These are phyloP conservation scores for Gracilariopsis chorda DNA, from an alignment of 23 red algal genomes.

Conservation along the genomic window DNA sequence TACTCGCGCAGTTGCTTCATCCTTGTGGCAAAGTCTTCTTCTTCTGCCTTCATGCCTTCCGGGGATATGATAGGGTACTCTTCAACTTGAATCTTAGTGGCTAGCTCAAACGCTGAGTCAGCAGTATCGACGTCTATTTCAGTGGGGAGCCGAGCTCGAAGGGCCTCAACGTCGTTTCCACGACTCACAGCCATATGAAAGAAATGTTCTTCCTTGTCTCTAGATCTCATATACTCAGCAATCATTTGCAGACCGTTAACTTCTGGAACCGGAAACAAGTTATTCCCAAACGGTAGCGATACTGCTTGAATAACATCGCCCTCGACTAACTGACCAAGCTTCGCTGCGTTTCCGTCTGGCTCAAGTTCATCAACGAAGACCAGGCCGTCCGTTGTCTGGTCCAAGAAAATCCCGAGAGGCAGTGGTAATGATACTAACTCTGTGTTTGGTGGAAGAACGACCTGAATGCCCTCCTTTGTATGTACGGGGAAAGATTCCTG, in stretches of 20 bases:
- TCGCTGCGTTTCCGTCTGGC: slow-evolving; percentile 27
- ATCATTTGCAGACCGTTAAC: slow-evolving; percentile 23
- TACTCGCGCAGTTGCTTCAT: neutral
- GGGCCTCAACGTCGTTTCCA: neutral
- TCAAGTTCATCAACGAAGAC: slow-evolving; percentile 53
- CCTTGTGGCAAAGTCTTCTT: neutral
- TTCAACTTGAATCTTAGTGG: neutral
- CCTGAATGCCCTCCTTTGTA: neutral
- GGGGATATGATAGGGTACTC: neutral
- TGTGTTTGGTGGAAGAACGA: neutral
- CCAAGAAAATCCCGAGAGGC: slow-evolving; percentile 25
- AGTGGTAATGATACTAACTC: slow-evolving; percentile 9
- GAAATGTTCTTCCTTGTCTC: slow-evolving; percentile 8
- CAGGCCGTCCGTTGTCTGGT: neutral
- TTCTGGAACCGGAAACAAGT: slow-evolving; percentile 30
- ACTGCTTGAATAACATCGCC: slow-evolving; percentile 51
- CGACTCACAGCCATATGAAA: slow-evolving; percentile 17
- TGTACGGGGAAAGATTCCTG: neutral
- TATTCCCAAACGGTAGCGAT: slow-evolving; percentile 37
- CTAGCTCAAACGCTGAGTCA: neutral
- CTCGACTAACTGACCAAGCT: neutral
- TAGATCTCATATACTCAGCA: neutral
- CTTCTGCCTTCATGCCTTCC: neutral
- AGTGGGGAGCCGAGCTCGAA: neutral
- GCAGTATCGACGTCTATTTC: neutral